These are phyloP conservation scores for Calonectria hongkongensis DNA, from an alignment of 2,329 filamentous ascomycete species.

Conservation along the genomic window DNA sequence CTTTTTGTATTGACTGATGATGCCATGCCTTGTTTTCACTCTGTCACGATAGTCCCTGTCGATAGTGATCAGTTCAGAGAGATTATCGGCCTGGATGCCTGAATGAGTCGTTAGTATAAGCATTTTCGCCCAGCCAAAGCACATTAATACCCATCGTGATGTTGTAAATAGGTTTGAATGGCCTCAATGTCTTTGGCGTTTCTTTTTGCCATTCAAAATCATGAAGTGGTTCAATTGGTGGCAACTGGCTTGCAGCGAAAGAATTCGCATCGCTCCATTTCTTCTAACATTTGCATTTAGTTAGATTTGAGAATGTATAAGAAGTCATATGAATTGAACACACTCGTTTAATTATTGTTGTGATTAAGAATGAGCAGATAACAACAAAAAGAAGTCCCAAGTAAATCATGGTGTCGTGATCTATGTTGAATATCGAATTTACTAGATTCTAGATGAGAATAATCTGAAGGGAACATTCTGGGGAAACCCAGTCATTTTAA, in stretches of 20 bases:
- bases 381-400: neutral
- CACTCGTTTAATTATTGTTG: neutral
- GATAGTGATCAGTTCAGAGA: constrained; percentile 15
- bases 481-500: no score
- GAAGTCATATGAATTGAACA: no score
- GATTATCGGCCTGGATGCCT: constrained; percentile 10
- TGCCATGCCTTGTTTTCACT: neutral
- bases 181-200: neutral
- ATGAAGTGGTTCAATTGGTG: neutral
- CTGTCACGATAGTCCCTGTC: constrained; percentile 4
- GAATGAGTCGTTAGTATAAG: neutral
- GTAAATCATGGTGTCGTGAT: neutral
- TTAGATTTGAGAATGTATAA: neutral
- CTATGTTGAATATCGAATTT: no score
- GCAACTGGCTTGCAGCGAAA: neutral
- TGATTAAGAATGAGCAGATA: neutral
- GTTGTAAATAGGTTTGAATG: constrained; percentile 2
- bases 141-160: neutral
- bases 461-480: no score
- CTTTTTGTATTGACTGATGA: neutral
- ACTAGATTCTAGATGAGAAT: no score
- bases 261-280: neutral
- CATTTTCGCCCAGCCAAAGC: neutral
- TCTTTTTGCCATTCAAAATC: neutral
- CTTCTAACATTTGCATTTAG: neutral